These are phyloP conservation scores for Mallotus repandus DNA, from an alignment of 441 rosid species.

Conservation along the genomic window DNA sequence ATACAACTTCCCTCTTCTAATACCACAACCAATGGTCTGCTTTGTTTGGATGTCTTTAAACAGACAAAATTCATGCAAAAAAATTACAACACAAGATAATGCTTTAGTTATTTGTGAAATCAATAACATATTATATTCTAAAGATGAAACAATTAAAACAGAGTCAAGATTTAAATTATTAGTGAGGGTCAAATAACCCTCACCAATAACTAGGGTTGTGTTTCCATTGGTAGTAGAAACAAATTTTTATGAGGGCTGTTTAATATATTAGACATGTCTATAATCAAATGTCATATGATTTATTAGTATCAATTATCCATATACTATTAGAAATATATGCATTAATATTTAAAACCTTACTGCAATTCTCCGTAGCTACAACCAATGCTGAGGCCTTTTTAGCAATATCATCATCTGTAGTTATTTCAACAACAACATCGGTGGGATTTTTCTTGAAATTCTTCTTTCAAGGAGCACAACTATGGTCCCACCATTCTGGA, in stretches of 20 bases:
- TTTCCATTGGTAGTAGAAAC: not conserved
- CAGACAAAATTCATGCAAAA: constrained; percentile 5
- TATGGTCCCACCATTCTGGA: constrained; percentile 11
- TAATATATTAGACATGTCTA: not conserved
- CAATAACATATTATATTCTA: not conserved
- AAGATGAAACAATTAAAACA: not conserved
- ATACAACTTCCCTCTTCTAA: not conserved
- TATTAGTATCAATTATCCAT: constrained; percentile 12
- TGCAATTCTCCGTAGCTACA: not conserved
- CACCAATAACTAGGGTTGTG: not conserved
- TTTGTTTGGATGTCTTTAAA: constrained; percentile 10
- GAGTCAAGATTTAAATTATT: not conserved
- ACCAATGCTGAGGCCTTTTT: not conserved
- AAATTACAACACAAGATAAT: constrained; percentile 4
- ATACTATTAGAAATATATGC: not conserved
- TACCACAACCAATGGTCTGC: constrained; percentile 12
- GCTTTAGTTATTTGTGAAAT: not conserved
- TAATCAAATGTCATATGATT: constrained; percentile 14
- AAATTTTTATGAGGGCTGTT: not conserved
- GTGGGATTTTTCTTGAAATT: not conserved
- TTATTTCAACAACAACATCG: not conserved
- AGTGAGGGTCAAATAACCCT: not conserved
- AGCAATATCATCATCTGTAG: not conserved
- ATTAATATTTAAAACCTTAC: constrained; percentile 12
- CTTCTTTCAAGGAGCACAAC: not conserved